Evolutionary conservation across 2,329 filamentous ascomycete genomes (phyloP).

Genomic region (Xylariales sp.): DNA sequence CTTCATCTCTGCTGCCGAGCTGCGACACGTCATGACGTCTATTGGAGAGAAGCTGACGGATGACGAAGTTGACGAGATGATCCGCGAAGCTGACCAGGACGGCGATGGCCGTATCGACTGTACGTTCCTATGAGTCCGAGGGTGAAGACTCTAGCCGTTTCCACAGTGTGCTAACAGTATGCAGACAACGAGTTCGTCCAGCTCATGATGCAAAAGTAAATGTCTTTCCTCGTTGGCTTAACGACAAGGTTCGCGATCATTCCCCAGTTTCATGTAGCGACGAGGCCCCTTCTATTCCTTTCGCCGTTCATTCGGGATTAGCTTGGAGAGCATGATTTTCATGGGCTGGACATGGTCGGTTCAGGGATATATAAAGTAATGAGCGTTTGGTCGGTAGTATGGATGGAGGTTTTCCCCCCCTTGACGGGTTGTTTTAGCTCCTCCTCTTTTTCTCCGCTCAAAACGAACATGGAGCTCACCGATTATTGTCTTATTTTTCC

Average conservation of each 20-base stretch:
- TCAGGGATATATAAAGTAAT: conserved; percentile 10
- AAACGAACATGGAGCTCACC: conserved; percentile 5
- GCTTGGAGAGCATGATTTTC: conserved; percentile 7
- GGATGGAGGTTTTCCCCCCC: conserved; percentile 5
- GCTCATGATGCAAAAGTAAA: conserved; percentile 94
- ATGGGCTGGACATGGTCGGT: conserved; percentile 6
- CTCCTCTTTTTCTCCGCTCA: conserved; percentile 2
- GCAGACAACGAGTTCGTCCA: conserved; percentile 92
- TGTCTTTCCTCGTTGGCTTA: not conserved
- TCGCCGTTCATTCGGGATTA: conserved; percentile 5
- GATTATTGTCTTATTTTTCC: not conserved
- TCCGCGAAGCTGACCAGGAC: conserved; percentile 85
- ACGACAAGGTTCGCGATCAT: not conserved
- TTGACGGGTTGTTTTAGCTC: conserved; percentile 6
- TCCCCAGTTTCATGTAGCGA: conserved; percentile 10
- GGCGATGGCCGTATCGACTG: conserved; percentile 86
- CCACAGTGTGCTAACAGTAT: no score
- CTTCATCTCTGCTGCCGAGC: conserved; percentile 83
- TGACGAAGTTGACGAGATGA: conserved; percentile 91
- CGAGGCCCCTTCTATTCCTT: conserved; percentile 9
- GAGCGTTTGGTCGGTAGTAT: conserved; percentile 7
- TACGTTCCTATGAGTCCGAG: conserved; percentile 37
- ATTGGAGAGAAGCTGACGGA: conserved; percentile 90
- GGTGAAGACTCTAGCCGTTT: not conserved
- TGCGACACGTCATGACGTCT: conserved; percentile 87